Evolutionary conservation across 208 protist species (phyloP), one percentile per base, ranked within the genome.

Genomic region (Leishmania amazonensis): DNA sequence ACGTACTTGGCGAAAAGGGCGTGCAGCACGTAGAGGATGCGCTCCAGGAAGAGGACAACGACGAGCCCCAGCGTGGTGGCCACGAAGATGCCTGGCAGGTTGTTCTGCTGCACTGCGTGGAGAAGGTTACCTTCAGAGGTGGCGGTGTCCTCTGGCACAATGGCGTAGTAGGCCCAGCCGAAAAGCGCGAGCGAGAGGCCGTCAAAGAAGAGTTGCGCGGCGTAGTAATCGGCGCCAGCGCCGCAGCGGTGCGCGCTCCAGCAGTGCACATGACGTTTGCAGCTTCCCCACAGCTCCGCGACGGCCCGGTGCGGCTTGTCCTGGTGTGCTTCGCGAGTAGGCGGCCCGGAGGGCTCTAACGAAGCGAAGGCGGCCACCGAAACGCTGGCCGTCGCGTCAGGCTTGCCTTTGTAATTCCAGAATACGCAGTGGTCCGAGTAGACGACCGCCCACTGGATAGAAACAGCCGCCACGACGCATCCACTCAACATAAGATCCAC

Each of bases 21-120:
- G 68, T 88, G 81, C n/a, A 86, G 58, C 15, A 96, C 83, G 79
- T 97, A 97, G 38, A 96, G 75, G 57, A 96, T 80, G 47, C 94
- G 89, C 73, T 97, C 92, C 19, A 81, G 58, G 35, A 91, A 83
- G 38, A 94, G 75, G 53, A 96, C 77, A 3, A 93, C 71, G 40
- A 95, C 83, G 24, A 90, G 75, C 28, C 80, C 85, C 49, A 97
- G 83, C 17, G 91, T 70, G n/a, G 88, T 89, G 0, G 94, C 80
- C 28, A 97, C 92, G 40, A 96, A 87, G 72, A 84, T 76, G 4
- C 94, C 92, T 3, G 92, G 91, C 24, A 97, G 82, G 3, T 90
- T 80, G 80, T 97, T 91, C 35, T 92, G 85, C 78, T 89, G 76
- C n/a, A 97, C 85, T 38, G 89, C 89, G 78, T 88, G 73, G 72